These are phyloP conservation scores for Myxozyma mucilagina DNA, from an alignment of 805 yeast species.

Conservation along the genomic window DNA sequence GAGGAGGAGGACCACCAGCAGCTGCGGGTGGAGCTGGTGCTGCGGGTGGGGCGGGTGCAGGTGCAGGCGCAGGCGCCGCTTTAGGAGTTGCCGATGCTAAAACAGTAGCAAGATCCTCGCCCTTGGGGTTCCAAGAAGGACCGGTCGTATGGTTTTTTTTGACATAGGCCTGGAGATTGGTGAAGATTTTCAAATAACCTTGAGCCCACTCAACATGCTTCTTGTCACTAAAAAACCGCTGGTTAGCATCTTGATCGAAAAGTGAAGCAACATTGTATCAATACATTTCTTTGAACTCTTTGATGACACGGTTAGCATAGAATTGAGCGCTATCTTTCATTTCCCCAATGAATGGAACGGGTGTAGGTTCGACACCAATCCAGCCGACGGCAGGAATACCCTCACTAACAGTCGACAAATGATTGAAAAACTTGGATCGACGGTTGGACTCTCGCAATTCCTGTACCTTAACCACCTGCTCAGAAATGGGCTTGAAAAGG, in stretches of 20 bases:
- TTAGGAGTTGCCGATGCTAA: constrained; percentile 41
- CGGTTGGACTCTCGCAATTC: constrained; percentile 75
- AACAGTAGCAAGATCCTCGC: constrained; percentile 54
- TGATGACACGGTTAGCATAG: constrained; percentile 88
- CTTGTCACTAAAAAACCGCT: constrained; percentile 44
- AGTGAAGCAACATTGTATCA: neutral
- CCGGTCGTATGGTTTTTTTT: constrained; percentile 82
- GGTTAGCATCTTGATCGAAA: neutral
- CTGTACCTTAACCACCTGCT: constrained; percentile 56
- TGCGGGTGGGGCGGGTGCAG: constrained; percentile 42
- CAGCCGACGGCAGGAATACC: constrained; percentile 91
- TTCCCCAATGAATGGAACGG: constrained; percentile 67
- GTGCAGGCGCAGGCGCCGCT: constrained; percentile 44
- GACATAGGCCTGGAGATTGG: constrained; percentile 68
- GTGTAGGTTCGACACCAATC: constrained; percentile 77
- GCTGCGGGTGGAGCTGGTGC: constrained; percentile 46
- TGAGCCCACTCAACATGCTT: constrained; percentile 82
- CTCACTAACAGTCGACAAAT: constrained; percentile 81
- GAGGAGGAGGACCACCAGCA: constrained; percentile 69
- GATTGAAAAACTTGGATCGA: constrained; percentile 61
- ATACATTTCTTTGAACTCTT: constrained; percentile 68
- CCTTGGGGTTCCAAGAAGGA: constrained; percentile 71
- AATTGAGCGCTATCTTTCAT: constrained; percentile 89
- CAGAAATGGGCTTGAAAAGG: constrained; percentile 68
- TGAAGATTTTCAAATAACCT: constrained; percentile 60